phyloP scores from a whole-genome alignment of 768 basidiomycete species.

The Tricholoma sp. region DNA sequence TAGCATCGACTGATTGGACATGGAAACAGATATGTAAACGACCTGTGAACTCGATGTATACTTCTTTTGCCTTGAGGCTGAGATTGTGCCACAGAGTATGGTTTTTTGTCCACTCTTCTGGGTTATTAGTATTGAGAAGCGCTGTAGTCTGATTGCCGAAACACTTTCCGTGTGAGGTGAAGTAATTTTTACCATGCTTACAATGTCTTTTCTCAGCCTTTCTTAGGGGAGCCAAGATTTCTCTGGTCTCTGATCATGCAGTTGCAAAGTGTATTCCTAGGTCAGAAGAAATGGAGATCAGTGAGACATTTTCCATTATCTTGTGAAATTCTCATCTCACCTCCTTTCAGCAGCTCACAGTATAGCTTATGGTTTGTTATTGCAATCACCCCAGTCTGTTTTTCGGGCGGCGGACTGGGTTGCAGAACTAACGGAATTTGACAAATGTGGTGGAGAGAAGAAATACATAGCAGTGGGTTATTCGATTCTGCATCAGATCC shows the following conservation, averaged over 20 bases:
- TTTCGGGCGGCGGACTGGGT: conserved; percentile 7
- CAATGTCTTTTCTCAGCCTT: background rate
- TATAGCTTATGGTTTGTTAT: background rate
- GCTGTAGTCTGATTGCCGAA: conserved; percentile 5
- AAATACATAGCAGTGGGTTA: conserved; percentile 5
- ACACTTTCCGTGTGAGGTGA: background rate
- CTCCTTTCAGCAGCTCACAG: background rate
- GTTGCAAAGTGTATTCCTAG: conserved; percentile 2
- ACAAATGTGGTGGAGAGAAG: background rate
- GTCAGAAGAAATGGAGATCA: conserved; percentile 5
- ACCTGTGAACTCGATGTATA: conserved; percentile 30
- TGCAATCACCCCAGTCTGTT: background rate
- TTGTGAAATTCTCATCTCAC: background rate
- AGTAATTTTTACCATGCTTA: background rate
- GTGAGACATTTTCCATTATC: background rate
- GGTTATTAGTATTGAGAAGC: background rate
- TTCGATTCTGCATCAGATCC: background rate
- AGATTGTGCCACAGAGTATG: conserved; percentile 39
- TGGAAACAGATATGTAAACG: conserved; percentile 32
- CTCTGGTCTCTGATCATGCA: background rate
- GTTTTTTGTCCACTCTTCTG: background rate
- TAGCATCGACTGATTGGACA: background rate
- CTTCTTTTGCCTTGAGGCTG: conserved; percentile 43
- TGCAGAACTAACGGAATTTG: background rate
- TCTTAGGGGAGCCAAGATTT: background rate